These are phyloP conservation scores for Neonectria sp. DNA, from an alignment of 2,329 filamentous ascomycete genomes.

Conservation along the genomic window DNA sequence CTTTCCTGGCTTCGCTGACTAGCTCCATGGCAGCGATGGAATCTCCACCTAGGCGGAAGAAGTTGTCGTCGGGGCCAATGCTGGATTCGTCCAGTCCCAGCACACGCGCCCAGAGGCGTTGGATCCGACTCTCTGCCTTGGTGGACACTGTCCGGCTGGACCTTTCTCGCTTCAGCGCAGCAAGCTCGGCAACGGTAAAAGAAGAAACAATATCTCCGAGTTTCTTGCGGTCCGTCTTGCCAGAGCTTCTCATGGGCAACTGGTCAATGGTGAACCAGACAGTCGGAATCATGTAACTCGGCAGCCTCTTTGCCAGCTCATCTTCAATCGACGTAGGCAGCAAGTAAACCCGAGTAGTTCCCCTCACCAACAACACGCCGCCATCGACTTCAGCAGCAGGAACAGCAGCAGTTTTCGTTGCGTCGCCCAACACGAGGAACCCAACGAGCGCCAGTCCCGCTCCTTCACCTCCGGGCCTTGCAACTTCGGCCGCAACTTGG, in stretches of 20 bases:
- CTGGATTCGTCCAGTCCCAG: slow-evolving; percentile 17
- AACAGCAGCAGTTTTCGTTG: background rate
- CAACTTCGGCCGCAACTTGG: background rate
- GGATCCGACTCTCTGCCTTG: no score
- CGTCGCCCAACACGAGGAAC: background rate
- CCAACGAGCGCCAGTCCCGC: background rate
- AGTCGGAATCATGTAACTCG: slow-evolving; percentile 37
- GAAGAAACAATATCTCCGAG: slow-evolving; percentile 11
- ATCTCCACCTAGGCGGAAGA: slow-evolving; percentile 47
- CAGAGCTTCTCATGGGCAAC: slow-evolving; percentile 35
- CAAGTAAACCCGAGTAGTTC: background rate
- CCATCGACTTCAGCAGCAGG: background rate
- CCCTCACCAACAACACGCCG: background rate
- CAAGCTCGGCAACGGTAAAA: background rate
- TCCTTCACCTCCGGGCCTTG: background rate
- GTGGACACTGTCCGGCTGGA: background rate
- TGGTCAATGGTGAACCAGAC: slow-evolving; percentile 25
- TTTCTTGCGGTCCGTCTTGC: slow-evolving; percentile 36
- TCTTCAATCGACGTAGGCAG: background rate
- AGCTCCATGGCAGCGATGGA: slow-evolving; percentile 31
- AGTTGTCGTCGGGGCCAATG: slow-evolving; percentile 50
- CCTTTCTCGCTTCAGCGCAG: background rate
- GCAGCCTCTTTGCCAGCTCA: slow-evolving; percentile 25
- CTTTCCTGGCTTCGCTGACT: no score
- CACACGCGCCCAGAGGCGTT: slow-evolving; percentile 30